A percentile compares a stretch with the other conserved stretches of the same genome.
Conservation (phyloP, 2,329 filamentous ascomycete genomes). For the Corinectria fuckeliana region DNA sequence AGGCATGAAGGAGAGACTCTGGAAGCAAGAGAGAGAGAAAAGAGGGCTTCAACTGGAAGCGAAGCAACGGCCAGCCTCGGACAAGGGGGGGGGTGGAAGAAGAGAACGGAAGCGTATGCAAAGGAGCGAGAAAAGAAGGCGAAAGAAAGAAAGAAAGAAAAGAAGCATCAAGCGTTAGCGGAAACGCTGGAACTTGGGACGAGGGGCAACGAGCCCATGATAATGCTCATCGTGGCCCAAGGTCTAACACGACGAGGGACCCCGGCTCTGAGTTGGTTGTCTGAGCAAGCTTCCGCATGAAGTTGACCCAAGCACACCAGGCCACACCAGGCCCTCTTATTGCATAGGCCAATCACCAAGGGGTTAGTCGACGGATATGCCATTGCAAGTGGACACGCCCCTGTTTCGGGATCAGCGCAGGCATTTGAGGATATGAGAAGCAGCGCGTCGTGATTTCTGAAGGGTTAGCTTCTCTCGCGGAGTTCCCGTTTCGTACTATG, state of each 20-base stretch:
- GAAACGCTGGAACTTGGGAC: background rate
- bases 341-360: conserved; percentile 29
- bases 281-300: conserved; percentile 35
- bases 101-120: conserved; percentile 30
- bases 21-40: conserved; percentile 10
- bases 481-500: background rate
- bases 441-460: no score
- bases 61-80: conserved; percentile 30
- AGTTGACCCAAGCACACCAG: conserved; percentile 19
- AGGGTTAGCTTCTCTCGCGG: background rate
- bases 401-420: conserved; percentile 37
- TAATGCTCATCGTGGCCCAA: conserved; percentile 21
- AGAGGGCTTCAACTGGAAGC: conserved; percentile 33
- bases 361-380: conserved; percentile 21
- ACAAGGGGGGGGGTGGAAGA: conserved; percentile 22
- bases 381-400: conserved; percentile 27
- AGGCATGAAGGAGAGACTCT: conserved; percentile 17
- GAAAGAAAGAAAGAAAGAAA: conserved; percentile 21
- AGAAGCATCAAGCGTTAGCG: conserved; percentile 8
- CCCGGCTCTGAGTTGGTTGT: conserved; percentile 18
- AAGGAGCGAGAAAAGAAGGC: conserved; percentile 13
- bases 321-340: conserved; percentile 12
- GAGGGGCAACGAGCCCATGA: conserved; percentile 11
- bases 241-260: conserved; percentile 31
- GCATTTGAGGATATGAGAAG: conserved; percentile 4